Evolutionary conservation across 345 rosid genomes (phyloP), one percentile per base, ranked within the genome.

Genomic region (Eucalyptus cloeziana): DNA sequence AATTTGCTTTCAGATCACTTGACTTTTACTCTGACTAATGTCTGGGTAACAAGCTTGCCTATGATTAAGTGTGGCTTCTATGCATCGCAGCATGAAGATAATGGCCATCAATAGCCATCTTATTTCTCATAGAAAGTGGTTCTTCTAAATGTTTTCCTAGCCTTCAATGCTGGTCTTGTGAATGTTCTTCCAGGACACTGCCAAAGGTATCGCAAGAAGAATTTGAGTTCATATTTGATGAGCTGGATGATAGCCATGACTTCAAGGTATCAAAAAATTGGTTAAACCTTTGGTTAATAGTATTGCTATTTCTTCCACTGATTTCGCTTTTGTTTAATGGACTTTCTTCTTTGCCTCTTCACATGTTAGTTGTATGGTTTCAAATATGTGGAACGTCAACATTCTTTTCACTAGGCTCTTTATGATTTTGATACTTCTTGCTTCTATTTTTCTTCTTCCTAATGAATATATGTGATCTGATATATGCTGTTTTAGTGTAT

Each of bases 161-260:
- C 85, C 85, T 76, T 76, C 5, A 15, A 60, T 87, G 44, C 49
- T 86, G 87, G 54, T 88, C 44, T 25, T 67, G n/a, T n/a, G 76
- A 49, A 49, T 51, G 30, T 88, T 91, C 47, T 54, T 86, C 76
- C 89, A 97, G 99, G 96, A 94, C 97, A 86, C 90, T 97, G 91
- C 99, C 99, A 24, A 97, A 95, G 87, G 97, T 95, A 90, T 94
- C 98, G 44, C 91, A 87, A 69, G 99, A 98, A 91, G 99, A 98
- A 79, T 98, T 96, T 86, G 98, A 90, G 89, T 90, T 96, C 79
- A 97, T 98, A 92, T 98, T 98, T 93, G 95, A 94, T 92, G 99
- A 95, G 91, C 94, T 98, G 92, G 99, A 98, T 90, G 99, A 98
- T 91, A 93, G 94, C 89, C 95, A 50, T 92, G 99, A 98, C 93